phyloP scores from a whole-genome alignment of 2,329 filamentous ascomycete species.

The Byssothecium circinans region DNA sequence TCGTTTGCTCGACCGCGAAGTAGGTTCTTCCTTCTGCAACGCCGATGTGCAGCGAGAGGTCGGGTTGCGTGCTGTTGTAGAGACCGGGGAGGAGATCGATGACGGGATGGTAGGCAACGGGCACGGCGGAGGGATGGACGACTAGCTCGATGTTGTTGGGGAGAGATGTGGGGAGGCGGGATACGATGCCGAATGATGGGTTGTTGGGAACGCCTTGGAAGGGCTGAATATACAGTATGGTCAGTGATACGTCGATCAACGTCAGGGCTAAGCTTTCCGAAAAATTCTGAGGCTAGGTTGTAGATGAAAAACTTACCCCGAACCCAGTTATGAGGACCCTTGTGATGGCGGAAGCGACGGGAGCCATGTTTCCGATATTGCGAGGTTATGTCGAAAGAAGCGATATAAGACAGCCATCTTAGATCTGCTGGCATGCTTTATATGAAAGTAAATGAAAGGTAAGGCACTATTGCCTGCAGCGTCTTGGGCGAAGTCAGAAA shows the following conservation, averaged over 20 bases:
- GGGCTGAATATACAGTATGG: constrained; percentile 55
- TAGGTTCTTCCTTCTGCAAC: constrained; percentile 68
- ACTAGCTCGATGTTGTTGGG: constrained; percentile 57
- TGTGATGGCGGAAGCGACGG: constrained; percentile 19
- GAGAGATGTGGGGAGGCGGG: constrained; percentile 58
- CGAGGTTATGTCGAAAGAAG: background rate
- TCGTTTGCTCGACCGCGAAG: constrained; percentile 72
- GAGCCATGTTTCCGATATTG: constrained; percentile 13
- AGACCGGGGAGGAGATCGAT: constrained; percentile 65
- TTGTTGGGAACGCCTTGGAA: constrained; percentile 74
- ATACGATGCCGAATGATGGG: constrained; percentile 78
- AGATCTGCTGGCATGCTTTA: background rate
- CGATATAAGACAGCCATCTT: too few species aligned
- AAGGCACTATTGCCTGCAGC: background rate
- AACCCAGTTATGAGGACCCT: constrained; percentile 52
- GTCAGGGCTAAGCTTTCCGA: background rate
- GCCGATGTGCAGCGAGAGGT: constrained; percentile 75
- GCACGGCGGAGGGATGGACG: constrained; percentile 67
- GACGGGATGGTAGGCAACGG: constrained; percentile 70
- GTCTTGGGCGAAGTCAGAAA: too few species aligned
- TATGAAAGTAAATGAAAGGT: background rate
- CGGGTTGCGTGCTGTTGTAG: constrained; percentile 54
- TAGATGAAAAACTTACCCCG: constrained; percentile 34
- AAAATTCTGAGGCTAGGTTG: background rate
- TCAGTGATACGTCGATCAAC: background rate